Percentiles rank a stretch among this genome's conserved stretches.
These are phyloP conservation scores for Penicillium sp. DNA, from an alignment of 2,329 filamentous ascomycete genomes.

Conservation along the genomic window DNA sequence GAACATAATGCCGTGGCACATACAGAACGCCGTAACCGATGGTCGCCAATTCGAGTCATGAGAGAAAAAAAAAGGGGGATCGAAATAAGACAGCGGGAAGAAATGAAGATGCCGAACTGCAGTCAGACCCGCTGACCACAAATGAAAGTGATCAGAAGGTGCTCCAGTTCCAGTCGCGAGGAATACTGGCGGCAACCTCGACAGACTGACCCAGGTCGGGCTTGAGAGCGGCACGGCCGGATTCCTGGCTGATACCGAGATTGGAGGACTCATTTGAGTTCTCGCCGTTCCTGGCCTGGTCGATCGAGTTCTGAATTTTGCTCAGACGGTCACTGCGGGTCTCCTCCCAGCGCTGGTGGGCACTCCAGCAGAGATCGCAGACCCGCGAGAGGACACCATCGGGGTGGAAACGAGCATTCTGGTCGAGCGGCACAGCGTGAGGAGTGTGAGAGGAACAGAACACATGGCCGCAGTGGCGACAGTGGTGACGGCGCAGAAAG, in stretches of 20 bases:
- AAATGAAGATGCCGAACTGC: constrained; percentile 11
- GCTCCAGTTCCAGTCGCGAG: constrained; percentile 59
- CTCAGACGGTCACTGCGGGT: constrained; percentile 47
- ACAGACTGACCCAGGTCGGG: constrained; percentile 27
- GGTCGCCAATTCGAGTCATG: constrained; percentile 11
- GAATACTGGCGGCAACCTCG: constrained; percentile 53
- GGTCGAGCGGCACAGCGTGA: constrained; percentile 57
- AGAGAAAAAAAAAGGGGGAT: constrained; percentile 1
- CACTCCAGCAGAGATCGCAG: constrained; percentile 58
- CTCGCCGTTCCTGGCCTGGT: constrained; percentile 24
- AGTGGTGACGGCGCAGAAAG: constrained; percentile 62
- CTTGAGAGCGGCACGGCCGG: constrained; percentile 19
- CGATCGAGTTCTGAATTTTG: constrained; percentile 45
- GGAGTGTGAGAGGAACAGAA: constrained; percentile 59
- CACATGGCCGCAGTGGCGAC: constrained; percentile 62
- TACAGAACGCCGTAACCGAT: constrained; percentile 13
- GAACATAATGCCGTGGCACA: constrained; percentile 1
- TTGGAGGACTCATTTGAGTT: constrained; percentile 22
- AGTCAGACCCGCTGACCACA: constrained; percentile 17
- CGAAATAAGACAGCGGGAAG: constrained; percentile 1
- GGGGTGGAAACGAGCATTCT: constrained; percentile 60
- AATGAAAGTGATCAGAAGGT: constrained; percentile 47
- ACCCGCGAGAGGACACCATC: constrained; percentile 53
- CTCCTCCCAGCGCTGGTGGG: constrained; percentile 56
- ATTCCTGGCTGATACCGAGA: constrained; percentile 20